Evolutionary conservation across 345 rosid species (phyloP).

Genomic region (Litchi chinensis): DNA sequence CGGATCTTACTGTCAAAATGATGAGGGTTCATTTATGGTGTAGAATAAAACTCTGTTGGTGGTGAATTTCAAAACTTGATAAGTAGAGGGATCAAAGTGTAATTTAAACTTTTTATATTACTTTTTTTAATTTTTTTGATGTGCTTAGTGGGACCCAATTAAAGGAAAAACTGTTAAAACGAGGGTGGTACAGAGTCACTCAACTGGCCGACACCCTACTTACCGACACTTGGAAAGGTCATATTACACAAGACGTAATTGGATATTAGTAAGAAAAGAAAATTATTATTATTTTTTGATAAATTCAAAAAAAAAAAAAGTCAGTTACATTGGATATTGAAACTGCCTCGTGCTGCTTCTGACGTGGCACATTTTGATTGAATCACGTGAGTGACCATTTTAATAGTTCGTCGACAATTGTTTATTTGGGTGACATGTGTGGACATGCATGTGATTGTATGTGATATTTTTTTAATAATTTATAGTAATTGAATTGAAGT

Average conservation of each 20-base stretch:
- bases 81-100: not conserved
- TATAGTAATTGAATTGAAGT: not conserved
- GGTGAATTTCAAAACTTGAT: too few species aligned
- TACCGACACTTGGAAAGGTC: conserved; percentile 22
- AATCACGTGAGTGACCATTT: not conserved
- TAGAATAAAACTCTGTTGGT: too few species aligned
- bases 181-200: conserved; percentile 17
- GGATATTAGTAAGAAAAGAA: too few species aligned
- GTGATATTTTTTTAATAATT: not conserved
- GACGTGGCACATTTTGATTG: conserved; percentile 26
- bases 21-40: too few species aligned
- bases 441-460: not conserved
- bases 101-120: too few species aligned
- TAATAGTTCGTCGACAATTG: too few species aligned
- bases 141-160: conserved; percentile 37
- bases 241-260: too few species aligned
- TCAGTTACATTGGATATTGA: not conserved
- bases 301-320: not conserved
- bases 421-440: not conserved
- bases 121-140: conserved; percentile 3
- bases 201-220: conserved; percentile 27
- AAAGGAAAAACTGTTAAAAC: not conserved
- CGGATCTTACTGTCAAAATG: too few species aligned
- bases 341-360: conserved; percentile 4
- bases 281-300: too few species aligned